Conservation (phyloP, 345 rosid species). For the Brassica napus region Da-Ae NC_063447.1:55519001-55519500, state of each 20-base stretch:
- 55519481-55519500: no score
- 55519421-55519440: background rate
- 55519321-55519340: background rate
- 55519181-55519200: conserved; percentile 48
- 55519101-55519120: conserved; percentile 66
- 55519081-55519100: conserved; percentile 65
- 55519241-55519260: conserved; percentile 19
- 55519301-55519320: background rate
- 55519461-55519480: background rate
- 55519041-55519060: conserved; percentile 63
- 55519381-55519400: background rate
- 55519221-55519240: conserved; percentile 12
- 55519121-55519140: conserved; percentile 52
- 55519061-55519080: conserved; percentile 62
- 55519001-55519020: conserved; percentile 54
- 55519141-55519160: conserved; percentile 55
- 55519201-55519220: conserved; percentile 4
- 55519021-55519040: conserved; percentile 47
- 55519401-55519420: background rate
- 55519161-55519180: conserved; percentile 59
- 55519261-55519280: background rate
- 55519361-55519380: no score
- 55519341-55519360: background rate
- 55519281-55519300: conserved; percentile 5
- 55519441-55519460: no score